phyloP scores from a whole-genome alignment of 352 stramenopile species.

The Elongisporangium undulatum region DNA sequence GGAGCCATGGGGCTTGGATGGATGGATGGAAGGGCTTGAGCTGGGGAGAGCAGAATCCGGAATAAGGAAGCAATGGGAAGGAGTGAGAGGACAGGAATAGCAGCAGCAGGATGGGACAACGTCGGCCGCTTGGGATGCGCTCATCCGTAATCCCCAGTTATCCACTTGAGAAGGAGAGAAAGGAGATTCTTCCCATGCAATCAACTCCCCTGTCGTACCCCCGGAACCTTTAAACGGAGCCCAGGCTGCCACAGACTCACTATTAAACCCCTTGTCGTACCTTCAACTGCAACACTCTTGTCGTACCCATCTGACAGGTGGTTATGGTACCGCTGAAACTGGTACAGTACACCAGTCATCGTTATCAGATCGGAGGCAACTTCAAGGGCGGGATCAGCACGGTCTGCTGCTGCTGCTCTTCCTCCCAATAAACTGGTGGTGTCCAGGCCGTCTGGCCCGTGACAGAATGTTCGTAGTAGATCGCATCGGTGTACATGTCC shows the following conservation, averaged over 20 bases:
- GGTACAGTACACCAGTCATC: not conserved
- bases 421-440: constrained; percentile 48
- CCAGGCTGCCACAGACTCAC: not conserved
- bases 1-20: no score
- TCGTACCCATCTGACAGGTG: not conserved
- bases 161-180: not conserved
- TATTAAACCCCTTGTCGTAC: not conserved
- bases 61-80: no score
- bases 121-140: not conserved
- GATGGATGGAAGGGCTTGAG: no score
- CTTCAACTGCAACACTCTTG: not conserved
- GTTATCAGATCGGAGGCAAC: constrained; percentile 14
- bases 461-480: constrained; percentile 57
- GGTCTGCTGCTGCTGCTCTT: constrained; percentile 27
- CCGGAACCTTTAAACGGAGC: not conserved
- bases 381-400: constrained; percentile 13
- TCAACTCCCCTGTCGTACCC: not conserved
- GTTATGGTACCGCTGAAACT: not conserved
- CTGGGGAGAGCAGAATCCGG: no score
- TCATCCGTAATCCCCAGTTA: no score
- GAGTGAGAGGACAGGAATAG: not conserved
- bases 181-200: not conserved
- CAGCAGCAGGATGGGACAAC: not conserved
- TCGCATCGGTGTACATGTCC: constrained; percentile 61
- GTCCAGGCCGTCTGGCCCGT: constrained; percentile 46